phyloP scores from a whole-genome alignment of 768 basidiomycete species.

The Phanerochaete carnosa region DNA sequence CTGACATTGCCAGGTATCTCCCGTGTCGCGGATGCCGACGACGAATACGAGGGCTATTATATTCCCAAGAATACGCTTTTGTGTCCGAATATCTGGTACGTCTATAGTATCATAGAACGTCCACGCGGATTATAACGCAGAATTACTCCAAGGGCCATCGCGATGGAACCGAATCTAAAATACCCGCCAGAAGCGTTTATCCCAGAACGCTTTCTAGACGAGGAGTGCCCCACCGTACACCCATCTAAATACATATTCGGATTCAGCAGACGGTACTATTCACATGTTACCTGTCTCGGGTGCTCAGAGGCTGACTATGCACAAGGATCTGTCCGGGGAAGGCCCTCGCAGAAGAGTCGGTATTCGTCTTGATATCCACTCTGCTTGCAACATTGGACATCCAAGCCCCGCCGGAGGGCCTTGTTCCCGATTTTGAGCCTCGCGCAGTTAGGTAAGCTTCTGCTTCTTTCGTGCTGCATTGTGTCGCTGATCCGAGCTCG shows the following conservation, averaged over 20 bases:
- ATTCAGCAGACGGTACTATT: conserved; percentile 21
- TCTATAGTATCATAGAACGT: not conserved
- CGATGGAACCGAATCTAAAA: conserved; percentile 17
- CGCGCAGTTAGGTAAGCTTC: conserved; percentile 2
- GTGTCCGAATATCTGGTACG: conserved; percentile 42
- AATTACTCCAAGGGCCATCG: not conserved
- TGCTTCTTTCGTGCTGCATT: not conserved
- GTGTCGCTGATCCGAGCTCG: not conserved
- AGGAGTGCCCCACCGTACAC: conserved; percentile 11
- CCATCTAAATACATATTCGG: conserved; percentile 19
- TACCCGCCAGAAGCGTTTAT: conserved; percentile 24
- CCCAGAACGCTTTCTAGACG: conserved; percentile 23
- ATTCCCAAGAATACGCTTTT: conserved; percentile 61
- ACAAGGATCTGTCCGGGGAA: conserved; percentile 16
- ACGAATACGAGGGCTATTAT: conserved; percentile 48
- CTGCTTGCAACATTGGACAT: conserved; percentile 18
- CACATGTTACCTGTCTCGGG: not conserved
- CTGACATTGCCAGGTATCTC: conserved; percentile 41
- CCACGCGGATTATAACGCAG: not conserved
- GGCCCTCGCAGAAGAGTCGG: conserved; percentile 10
- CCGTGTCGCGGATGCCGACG: conserved; percentile 54
- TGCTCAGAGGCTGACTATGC: not conserved
- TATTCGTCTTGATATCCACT: conserved; percentile 16
- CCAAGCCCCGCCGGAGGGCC: conserved; percentile 7
- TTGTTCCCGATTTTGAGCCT: not conserved